phyloP scores from a whole-genome alignment of 208 protist species.

The Acanthamoeba comandoni region DNA sequence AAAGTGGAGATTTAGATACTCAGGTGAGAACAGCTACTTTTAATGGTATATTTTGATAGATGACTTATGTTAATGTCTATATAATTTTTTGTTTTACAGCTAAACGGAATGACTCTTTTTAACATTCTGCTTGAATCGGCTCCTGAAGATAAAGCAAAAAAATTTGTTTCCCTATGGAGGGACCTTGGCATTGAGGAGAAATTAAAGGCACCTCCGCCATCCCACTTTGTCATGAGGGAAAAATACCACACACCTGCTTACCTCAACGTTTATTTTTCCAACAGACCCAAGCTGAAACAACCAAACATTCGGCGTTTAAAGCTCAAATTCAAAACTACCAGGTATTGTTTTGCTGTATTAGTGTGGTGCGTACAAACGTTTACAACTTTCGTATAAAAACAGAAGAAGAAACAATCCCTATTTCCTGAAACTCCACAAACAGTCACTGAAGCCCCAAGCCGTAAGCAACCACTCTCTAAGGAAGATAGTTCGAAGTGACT shows the following conservation, averaged over 20 bases:
- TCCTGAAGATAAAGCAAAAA: not conserved
- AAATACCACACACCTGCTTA: not conserved
- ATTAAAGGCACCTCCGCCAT: slow-evolving; percentile 18
- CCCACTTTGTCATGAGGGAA: not conserved
- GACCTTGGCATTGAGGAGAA: slow-evolving; percentile 54
- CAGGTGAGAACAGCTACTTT: not conserved
- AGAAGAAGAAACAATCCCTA: slow-evolving; percentile 32
- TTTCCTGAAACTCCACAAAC: slow-evolving; percentile 39
- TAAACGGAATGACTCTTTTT: slow-evolving; percentile 26
- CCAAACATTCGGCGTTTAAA: slow-evolving; percentile 33
- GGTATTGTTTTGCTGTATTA: too few species aligned
- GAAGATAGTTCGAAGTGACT: not conserved
- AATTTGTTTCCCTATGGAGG: slow-evolving; percentile 52
- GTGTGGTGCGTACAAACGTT: too few species aligned
- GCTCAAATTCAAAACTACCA: slow-evolving; percentile 32
- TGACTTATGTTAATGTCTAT: not conserved
- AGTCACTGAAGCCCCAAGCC: slow-evolving; percentile 17
- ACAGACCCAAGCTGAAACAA: slow-evolving; percentile 33
- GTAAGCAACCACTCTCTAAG: not conserved
- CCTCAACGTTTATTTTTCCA: not conserved
- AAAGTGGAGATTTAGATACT: slow-evolving; percentile 22
- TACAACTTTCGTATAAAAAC: too few species aligned
- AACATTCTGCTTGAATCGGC: slow-evolving; percentile 46
- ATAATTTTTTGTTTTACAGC: not conserved
- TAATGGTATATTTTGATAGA: not conserved